A percentile compares a stretch with the other conserved stretches of the same genome.
phyloP scores from a whole-genome alignment of 805 yeast genomes.

The Scheffersomyces spartinae region DNA sequence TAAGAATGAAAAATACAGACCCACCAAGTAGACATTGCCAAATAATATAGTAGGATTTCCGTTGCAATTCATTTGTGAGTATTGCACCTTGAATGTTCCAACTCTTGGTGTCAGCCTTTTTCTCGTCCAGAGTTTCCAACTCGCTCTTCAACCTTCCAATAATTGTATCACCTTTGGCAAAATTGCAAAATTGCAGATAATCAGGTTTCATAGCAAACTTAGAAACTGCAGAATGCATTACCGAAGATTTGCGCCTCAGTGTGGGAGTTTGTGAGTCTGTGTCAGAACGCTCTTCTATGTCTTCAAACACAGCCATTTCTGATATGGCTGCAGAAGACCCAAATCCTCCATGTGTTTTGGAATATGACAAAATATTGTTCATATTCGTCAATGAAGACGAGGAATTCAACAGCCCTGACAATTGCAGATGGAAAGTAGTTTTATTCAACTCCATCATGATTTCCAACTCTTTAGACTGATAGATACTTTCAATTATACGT shows the following conservation, averaged over 20 bases:
- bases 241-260: slow-evolving; percentile 15
- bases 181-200: too few species aligned
- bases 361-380: slow-evolving; percentile 10
- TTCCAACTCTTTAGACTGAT: slow-evolving; percentile 23
- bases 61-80: slow-evolving; percentile 25
- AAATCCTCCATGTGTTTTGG: too few species aligned
- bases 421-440: slow-evolving; percentile 19
- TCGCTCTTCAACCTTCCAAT: slow-evolving; percentile 2
- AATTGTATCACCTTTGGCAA: slow-evolving; percentile 2
- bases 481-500: slow-evolving; percentile 17
- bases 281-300: not conserved
- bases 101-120: slow-evolving; percentile 4
- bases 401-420: slow-evolving; percentile 17
- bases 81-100: slow-evolving; percentile 24
- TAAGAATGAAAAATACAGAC: slow-evolving; percentile 12
- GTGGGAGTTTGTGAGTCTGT: too few species aligned
- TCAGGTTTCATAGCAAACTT: slow-evolving; percentile 23
- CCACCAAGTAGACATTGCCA: too few species aligned
- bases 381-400: slow-evolving; percentile 23
- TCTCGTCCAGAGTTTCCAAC: slow-evolving; percentile 5
- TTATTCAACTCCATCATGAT: slow-evolving; percentile 25
- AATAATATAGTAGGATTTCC: slow-evolving; percentile 20
- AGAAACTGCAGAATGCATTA: slow-evolving; percentile 12
- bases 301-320: not conserved
- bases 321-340: too few species aligned